Evolutionary conservation across 306 rosid genomes (phyloP).

Genomic region (Inga oerstediana): DNA sequence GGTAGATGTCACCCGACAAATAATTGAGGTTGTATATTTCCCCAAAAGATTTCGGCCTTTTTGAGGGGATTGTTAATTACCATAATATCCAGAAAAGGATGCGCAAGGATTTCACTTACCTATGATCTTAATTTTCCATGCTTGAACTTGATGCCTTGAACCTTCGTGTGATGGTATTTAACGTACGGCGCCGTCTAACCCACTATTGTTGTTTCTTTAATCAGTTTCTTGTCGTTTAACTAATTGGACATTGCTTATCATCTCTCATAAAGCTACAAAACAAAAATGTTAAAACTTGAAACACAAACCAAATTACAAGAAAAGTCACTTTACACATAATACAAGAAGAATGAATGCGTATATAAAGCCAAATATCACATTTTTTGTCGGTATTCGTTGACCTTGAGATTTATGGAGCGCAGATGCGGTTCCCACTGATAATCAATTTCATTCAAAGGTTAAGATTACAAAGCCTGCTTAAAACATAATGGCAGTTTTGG

Average conservation of each 20-base stretch:
- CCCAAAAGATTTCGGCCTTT: not conserved
- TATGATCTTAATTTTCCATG: not conserved
- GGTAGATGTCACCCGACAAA: not conserved
- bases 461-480: not conserved
- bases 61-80: not conserved
- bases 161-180: not conserved
- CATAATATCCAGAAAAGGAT: not conserved
- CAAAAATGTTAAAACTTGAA: not conserved
- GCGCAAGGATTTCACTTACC: not conserved
- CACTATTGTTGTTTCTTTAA: not conserved
- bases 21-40: not conserved
- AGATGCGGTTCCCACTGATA: not conserved
- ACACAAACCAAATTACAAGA: not conserved
- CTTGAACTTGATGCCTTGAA: not conserved
- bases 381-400: not conserved
- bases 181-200: not conserved
- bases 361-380: not conserved
- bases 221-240: not conserved
- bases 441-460: not conserved
- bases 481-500: not conserved
- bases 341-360: not conserved
- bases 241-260: not conserved
- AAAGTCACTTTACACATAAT: not conserved
- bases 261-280: not conserved
- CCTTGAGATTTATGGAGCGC: not conserved